Conservation (phyloP, 768 basidiomycete species). For the Russula virescens region DNA sequence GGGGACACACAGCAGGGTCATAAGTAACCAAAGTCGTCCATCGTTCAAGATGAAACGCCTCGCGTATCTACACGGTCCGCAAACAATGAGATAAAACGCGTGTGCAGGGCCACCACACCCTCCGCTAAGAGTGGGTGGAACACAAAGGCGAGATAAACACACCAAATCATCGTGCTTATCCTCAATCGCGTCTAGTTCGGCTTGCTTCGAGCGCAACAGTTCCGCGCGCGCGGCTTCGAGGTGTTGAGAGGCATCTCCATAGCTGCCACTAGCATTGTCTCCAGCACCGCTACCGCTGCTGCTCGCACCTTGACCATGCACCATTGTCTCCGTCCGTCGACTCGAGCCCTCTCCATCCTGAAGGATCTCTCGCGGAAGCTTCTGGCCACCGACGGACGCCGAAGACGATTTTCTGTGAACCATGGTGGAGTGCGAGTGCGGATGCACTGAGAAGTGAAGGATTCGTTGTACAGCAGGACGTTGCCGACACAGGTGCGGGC, state of each 20-base stretch:
- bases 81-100: conserved; percentile 2
- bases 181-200: conserved; percentile 50
- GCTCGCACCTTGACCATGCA: not conserved
- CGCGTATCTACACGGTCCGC: conserved; percentile 53
- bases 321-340: not conserved
- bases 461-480: not conserved
- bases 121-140: not conserved
- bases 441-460: not conserved
- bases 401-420: conserved; percentile 16
- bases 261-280: not conserved
- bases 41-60: conserved; percentile 83
- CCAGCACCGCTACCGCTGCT: conserved; percentile 13
- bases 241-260: conserved; percentile 17
- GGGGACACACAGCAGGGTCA: conserved; percentile 57
- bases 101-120: not conserved
- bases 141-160: conserved; percentile 29
- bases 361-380: conserved; percentile 3
- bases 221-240: conserved; percentile 37
- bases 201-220: conserved; percentile 55
- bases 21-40: conserved; percentile 72
- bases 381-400: conserved; percentile 5
- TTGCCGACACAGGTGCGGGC: not conserved
- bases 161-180: conserved; percentile 73
- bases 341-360: conserved; percentile 1
- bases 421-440: not conserved